Evolutionary conservation across 768 basidiomycete genomes (phyloP), one percentile per base, ranked within the genome.

Genomic region (Russula lepida): DNA sequence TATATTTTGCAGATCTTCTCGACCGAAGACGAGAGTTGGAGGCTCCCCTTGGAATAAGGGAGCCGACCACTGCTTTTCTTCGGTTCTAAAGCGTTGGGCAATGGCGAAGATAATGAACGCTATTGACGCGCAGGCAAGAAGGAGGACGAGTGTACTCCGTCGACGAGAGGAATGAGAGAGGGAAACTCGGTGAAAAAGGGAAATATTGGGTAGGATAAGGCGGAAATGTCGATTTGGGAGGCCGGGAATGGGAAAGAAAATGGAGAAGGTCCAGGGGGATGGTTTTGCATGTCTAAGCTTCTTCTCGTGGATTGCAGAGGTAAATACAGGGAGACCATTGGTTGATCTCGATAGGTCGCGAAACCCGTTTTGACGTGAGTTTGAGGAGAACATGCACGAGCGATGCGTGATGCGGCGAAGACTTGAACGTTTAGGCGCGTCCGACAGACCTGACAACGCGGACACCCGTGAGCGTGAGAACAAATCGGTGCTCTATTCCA

Each of bases 1-100:
- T 72, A 99, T 90, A 59, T 86, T 80, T 68, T 88, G 89, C 44
- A 97, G 71, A 69, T 98, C 93, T 59, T 88, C 84, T 51, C 85
- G 78, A 59, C 78, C 77, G 69, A 82, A 92, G 37, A 93, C 82
- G 30, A 93, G 79, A 9, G 91, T 91, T 27, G 87, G 76, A 17
- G 84, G 77, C 49, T 86, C 84, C 43, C 78, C 78, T 19, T 75
- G 72, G 50, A 83, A 78, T 19, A 79, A 76, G 39, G 79, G 74
- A 13, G 62, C 44, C 7, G 84, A 79, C 85, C 86, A 88, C 59
- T 80, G 78, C 66, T 82, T 84, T 54, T 81, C 80, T 60, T 79
- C 76, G 1, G 82, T 77, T 27, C 80, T 81, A 69, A 86, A 86
- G 55, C 81, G 80, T 64, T 81, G 82, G 5, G 79, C 76, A 35